phyloP scores from a whole-genome alignment of 805 yeast genomes.

The Kurtzmaniella fragi region DNA sequence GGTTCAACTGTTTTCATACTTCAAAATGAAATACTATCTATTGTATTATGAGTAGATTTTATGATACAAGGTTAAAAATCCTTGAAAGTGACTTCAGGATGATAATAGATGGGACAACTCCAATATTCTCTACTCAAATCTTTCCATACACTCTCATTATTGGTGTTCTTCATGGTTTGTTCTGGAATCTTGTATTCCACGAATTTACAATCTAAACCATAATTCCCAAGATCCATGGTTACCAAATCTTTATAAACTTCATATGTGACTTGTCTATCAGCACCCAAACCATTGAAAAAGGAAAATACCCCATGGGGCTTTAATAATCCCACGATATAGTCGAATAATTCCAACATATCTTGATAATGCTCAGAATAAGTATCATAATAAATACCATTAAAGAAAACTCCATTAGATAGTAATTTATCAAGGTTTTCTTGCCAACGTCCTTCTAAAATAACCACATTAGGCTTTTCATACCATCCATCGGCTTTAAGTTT shows the following conservation, averaged over 20 bases:
- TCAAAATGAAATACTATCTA: no score
- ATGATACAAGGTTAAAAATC: conserved; percentile 8
- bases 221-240: conserved; percentile 70
- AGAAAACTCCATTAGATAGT: conserved; percentile 56
- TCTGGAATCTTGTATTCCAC: conserved; percentile 44
- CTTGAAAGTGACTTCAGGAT: conserved; percentile 54
- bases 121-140: conserved; percentile 60
- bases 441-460: conserved; percentile 86
- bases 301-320: conserved; percentile 83
- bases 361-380: conserved; percentile 89
- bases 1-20: no score
- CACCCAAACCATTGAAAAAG: conserved; percentile 77
- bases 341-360: conserved; percentile 85
- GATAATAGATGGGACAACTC: conserved; percentile 65
- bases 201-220: conserved; percentile 68
- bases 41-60: no score
- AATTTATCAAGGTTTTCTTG: conserved; percentile 72
- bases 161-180: conserved; percentile 20
- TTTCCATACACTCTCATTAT: conserved; percentile 51
- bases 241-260: conserved; percentile 82
- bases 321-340: conserved; percentile 72
- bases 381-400: conserved; percentile 91
- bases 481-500: conserved; percentile 75
- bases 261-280: conserved; percentile 38
- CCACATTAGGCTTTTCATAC: conserved; percentile 70